These are phyloP conservation scores for Mollisiaceae sp. DNA, from an alignment of 2,329 filamentous ascomycete genomes.

Conservation along the genomic window DNA sequence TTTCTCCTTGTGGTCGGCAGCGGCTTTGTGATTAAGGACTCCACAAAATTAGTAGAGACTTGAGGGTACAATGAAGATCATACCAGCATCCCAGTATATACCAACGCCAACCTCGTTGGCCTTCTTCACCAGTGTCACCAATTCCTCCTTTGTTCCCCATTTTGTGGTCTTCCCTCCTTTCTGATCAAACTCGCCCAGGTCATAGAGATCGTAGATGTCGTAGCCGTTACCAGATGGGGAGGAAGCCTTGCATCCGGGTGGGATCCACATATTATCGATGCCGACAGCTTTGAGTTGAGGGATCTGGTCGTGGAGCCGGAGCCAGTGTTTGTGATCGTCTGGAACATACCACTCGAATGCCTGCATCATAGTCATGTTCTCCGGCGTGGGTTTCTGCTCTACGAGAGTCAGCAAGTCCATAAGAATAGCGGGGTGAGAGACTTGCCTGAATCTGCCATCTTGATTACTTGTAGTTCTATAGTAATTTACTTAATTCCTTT, in stretches of 20 bases:
- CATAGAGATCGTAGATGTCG: conserved; percentile 72
- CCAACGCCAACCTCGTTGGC: conserved; percentile 60
- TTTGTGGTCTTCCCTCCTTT: conserved; percentile 68
- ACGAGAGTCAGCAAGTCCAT: conserved; percentile 7
- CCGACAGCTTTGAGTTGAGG: conserved; percentile 63
- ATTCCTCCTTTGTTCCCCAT: conserved; percentile 69
- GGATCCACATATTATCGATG: conserved; percentile 69
- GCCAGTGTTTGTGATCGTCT: conserved; percentile 64
- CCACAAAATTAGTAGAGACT: conserved; percentile 3
- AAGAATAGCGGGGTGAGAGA: neutral
- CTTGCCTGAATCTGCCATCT: conserved; percentile 32
- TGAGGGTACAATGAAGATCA: neutral
- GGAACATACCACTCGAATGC: conserved; percentile 77
- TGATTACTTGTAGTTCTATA: conserved; percentile 9
- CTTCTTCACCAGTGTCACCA: conserved; percentile 55
- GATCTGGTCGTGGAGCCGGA: conserved; percentile 57
- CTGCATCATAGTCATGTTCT: conserved; percentile 67
- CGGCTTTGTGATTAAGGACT: conserved; percentile 75
- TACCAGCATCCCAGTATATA: conserved; percentile 67
- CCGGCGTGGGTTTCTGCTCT: conserved; percentile 43
- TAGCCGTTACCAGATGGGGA: conserved; percentile 68
- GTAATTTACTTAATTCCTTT: neutral
- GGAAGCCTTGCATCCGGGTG: conserved; percentile 72
- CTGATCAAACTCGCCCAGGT: conserved; percentile 75
- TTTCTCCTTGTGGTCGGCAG: conserved; percentile 67